A percentile compares a stretch with the other conserved stretches of the same genome.
phyloP scores from a whole-genome alignment of 768 basidiomycete genomes.

The Tylopilus vinaceipallidus region DNA sequence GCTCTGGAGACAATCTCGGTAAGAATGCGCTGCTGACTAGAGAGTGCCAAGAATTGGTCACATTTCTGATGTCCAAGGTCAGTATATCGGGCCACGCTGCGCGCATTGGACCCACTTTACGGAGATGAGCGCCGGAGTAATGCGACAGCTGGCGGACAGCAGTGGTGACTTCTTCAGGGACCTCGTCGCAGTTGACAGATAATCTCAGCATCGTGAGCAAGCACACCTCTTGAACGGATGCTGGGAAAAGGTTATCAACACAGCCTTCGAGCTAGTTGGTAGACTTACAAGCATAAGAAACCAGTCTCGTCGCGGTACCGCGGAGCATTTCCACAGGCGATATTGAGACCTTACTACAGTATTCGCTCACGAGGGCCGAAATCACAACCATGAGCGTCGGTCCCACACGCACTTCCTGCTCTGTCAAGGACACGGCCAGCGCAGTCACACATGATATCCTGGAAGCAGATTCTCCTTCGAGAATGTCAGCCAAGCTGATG shows the following conservation, averaged over 20 bases:
- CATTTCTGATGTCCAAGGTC: conserved; percentile 52
- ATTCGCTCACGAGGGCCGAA: conserved; percentile 67
- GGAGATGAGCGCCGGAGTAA: conserved; percentile 52
- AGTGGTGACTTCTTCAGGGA: conserved; percentile 45
- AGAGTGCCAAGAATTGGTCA: conserved; percentile 58
- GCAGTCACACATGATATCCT: conserved; percentile 44
- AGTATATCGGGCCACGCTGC: background rate
- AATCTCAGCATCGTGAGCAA: conserved; percentile 71
- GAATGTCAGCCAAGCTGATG: conserved; percentile 10
- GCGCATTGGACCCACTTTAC: conserved; percentile 42
- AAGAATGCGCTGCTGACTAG: conserved; percentile 44
- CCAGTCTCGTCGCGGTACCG: conserved; percentile 42
- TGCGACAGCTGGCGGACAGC: conserved; percentile 44
- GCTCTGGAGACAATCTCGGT: conserved; percentile 46
- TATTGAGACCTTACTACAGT: conserved; percentile 49
- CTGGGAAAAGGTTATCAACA: conserved; percentile 35
- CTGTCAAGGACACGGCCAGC: conserved; percentile 43
- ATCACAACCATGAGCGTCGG: conserved; percentile 66
- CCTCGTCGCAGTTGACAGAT: conserved; percentile 52
- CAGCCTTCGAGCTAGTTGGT: conserved; percentile 14
- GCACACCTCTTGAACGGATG: conserved; percentile 69
- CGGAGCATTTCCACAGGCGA: conserved; percentile 48
- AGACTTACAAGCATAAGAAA: conserved; percentile 43
- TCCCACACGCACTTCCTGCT: conserved; percentile 38
- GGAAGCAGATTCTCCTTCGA: conserved; percentile 41